These are phyloP conservation scores for Cryptococcus wingfieldii DNA, from an alignment of 1,284 basidiomycete genomes.

Conservation along the genomic window DNA sequence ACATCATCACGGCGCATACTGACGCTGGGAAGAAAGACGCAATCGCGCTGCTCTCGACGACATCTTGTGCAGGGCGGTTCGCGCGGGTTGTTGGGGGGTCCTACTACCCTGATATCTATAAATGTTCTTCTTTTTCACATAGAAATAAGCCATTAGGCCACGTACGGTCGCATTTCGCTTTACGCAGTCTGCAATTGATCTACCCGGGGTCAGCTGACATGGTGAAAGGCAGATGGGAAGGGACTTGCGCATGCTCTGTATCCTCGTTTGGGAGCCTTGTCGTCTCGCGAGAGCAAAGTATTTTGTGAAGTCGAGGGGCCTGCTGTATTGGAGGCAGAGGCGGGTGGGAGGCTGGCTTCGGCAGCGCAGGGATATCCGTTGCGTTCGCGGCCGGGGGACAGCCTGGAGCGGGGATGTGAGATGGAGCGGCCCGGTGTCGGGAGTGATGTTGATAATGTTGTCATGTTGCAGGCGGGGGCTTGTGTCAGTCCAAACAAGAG, in stretches of 20 bases:
- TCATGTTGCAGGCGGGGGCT: neutral
- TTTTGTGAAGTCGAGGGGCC: neutral
- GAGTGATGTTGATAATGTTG: neutral
- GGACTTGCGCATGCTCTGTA: constrained; percentile 43
- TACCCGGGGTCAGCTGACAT: constrained; percentile 1
- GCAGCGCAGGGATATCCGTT: neutral
- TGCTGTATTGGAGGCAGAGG: neutral
- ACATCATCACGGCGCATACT: constrained; percentile 13
- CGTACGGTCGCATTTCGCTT: constrained; percentile 48
- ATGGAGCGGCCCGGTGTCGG: neutral
- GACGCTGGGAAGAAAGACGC: constrained; percentile 48
- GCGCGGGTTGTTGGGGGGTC: constrained; percentile 49
- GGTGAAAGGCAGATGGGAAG: neutral
- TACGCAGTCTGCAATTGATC: constrained; percentile 48
- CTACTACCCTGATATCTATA: constrained; percentile 20
- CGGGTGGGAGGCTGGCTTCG: neutral
- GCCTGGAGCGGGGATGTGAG: constrained; percentile 27
- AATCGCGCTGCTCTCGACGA: constrained; percentile 49
- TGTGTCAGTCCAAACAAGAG: neutral
- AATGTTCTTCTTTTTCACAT: neutral
- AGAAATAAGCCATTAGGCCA: neutral
- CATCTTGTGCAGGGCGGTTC: constrained; percentile 51
- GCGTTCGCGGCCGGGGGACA: constrained; percentile 31
- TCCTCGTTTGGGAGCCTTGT: constrained; percentile 35
- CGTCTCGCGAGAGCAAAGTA: constrained; percentile 20